Evolutionary conservation across 2,329 filamentous ascomycete genomes (phyloP), one percentile per base, ranked within the genome.

Genomic region (Simplicillium aogashimaense): DNA sequence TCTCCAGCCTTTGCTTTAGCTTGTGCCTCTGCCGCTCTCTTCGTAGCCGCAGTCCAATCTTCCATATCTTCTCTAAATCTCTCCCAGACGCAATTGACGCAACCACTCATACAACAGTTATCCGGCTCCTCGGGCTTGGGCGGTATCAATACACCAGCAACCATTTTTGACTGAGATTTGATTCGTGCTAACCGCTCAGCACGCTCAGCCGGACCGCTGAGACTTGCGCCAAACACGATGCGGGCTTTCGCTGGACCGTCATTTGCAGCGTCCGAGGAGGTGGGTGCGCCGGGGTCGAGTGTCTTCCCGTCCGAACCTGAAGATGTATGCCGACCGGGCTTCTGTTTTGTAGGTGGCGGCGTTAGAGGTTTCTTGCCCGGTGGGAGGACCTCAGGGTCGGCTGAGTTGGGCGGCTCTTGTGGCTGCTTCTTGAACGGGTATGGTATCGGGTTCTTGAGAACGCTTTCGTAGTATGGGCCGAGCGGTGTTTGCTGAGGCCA

Each of bases 31-130:
- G 20, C 20, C 9, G 20, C 20, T 25, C 20, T 25, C 4, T 69
- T 65, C 29, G 73, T 76, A 43, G 78, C 74, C 12, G 68, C 65
- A 4, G 81, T 83, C 86, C 88, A 97, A 43, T 86, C 84, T 59
- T 97, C 89, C 63, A 97, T 72, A 39, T 97, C 92, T 49, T 98
- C 90, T 8, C 89, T 75, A 61, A 81, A 97, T 39, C 78, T 70
- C 52, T 95, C 89, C 89, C 89, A 97, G 3, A 97, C 92, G 60
- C 92, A 98, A 59, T 97, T 89, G 37, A 95, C 90, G 58, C 92
- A 98, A 3, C 92, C 92, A 55, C 86, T 92, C 92, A 98, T 98
- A 64, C 92, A 98, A 72, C 92, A 98, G 57, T 98, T 95, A 54
- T 97, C 92, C 3, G 92, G 92, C 62, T 98, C 90, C 36, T 78